Conservation (phyloP, 495 filamentous ascomycete species). For the Bombardia bombarda region DNA sequence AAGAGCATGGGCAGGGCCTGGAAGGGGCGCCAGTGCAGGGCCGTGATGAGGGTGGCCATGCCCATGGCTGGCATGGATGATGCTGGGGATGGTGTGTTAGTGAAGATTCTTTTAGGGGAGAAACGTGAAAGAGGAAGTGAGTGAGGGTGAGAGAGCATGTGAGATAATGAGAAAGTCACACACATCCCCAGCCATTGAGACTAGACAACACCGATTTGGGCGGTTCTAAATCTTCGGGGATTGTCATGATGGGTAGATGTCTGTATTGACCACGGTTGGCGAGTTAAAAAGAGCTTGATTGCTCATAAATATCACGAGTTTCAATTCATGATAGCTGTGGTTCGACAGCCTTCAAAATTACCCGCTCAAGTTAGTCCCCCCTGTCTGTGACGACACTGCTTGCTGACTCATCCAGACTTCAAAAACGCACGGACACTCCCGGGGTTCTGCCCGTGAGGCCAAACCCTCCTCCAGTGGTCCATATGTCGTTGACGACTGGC, state of each 20-base stretch:
- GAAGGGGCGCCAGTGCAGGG: conserved; percentile 69
- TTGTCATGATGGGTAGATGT: conserved; percentile 1
- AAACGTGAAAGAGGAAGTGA: neutral
- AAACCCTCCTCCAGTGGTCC: no score
- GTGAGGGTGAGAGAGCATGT: neutral
- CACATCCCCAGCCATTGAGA: conserved; percentile 7
- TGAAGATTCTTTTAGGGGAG: neutral
- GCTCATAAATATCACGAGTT: no score
- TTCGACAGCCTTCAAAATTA: no score
- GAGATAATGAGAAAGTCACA: neutral
- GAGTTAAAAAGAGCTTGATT: neutral
- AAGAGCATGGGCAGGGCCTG: conserved; percentile 72
- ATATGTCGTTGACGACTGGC: no score
- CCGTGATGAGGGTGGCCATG: conserved; percentile 70
- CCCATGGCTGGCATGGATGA: conserved; percentile 69
- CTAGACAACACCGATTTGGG: neutral
- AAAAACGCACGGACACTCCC: no score
- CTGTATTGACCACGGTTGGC: no score
- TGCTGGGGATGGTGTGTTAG: conserved; percentile 39
- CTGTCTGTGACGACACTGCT: no score
- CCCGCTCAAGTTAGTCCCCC: no score
- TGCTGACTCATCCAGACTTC: no score
- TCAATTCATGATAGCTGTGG: no score
- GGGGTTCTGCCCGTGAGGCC: no score
- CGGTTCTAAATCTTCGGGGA: conserved; percentile 1